These are phyloP conservation scores for Earliella scabrosa DNA, from an alignment of 1,284 basidiomycete genomes.

Conservation along the genomic window DNA sequence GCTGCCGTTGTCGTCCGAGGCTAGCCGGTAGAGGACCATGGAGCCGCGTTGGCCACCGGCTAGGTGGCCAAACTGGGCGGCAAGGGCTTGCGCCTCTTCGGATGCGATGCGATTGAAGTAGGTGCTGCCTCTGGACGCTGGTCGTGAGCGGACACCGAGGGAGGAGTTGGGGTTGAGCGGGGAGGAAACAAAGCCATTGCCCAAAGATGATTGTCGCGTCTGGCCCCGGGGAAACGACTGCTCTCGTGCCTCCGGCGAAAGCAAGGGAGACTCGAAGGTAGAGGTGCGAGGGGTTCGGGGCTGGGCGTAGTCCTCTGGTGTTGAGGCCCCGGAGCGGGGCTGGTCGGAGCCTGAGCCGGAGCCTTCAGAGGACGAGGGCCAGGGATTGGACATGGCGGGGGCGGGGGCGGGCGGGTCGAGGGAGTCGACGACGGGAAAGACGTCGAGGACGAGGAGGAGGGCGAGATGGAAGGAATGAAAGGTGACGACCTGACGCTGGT, in stretches of 20 bases:
- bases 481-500: constrained; percentile 3
- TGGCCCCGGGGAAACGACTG: constrained; percentile 23
- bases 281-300: constrained; percentile 33
- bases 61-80: constrained; percentile 30
- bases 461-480: constrained; percentile 9
- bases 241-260: constrained; percentile 28
- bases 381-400: constrained; percentile 30
- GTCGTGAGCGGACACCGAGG: constrained; percentile 32
- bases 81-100: constrained; percentile 50
- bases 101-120: constrained; percentile 37
- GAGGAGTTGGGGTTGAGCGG: constrained; percentile 50
- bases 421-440: constrained; percentile 3
- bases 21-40: constrained; percentile 72
- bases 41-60: constrained; percentile 50
- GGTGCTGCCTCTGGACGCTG: constrained; percentile 29
- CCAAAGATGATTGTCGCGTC: constrained; percentile 37
- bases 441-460: constrained; percentile 8
- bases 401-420: constrained; percentile 9
- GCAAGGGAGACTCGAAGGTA: constrained; percentile 34
- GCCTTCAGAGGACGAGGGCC: constrained; percentile 27
- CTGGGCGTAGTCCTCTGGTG: constrained; percentile 27
- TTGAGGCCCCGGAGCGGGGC: constrained; percentile 26
- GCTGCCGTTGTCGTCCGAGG: constrained; percentile 42
- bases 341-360: constrained; percentile 26
- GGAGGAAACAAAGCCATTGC: constrained; percentile 46